Percentiles rank a stretch among this genome's conserved stretches.
Evolutionary conservation across 768 basidiomycete genomes (phyloP).

Genomic region (Gloeostereum incarnatum): DNA sequence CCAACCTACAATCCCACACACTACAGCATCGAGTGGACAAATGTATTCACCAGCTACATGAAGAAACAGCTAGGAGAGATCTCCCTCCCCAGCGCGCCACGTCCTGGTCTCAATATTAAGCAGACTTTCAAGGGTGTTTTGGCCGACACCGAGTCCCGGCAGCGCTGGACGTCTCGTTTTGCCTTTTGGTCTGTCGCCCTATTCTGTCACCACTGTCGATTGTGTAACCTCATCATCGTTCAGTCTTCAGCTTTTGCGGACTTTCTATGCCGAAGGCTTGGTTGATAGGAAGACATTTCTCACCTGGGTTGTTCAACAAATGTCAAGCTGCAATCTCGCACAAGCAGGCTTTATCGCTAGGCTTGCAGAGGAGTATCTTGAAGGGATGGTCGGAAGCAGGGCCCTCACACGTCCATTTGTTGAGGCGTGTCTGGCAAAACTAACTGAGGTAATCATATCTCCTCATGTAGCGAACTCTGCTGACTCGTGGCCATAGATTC

Average conservation of each 20-base stretch:
- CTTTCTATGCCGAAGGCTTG: constrained; percentile 73
- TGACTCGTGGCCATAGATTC: constrained; percentile 32
- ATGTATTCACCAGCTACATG: constrained; percentile 69
- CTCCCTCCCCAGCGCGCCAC: constrained; percentile 68
- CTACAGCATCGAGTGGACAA: constrained; percentile 83
- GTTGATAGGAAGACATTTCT: constrained; percentile 75
- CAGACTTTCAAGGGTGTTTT: constrained; percentile 78
- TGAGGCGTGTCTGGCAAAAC: constrained; percentile 59
- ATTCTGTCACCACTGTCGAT: neutral
- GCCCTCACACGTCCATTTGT: constrained; percentile 60
- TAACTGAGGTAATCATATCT: constrained; percentile 44
- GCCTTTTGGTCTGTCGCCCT: constrained; percentile 51
- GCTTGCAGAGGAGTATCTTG: constrained; percentile 73
- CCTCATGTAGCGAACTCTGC: neutral
- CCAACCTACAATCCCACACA: constrained; percentile 75
- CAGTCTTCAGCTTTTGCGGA: constrained; percentile 63
- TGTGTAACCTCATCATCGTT: constrained; percentile 1
- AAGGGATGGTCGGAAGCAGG: constrained; percentile 57
- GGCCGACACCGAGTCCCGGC: constrained; percentile 58
- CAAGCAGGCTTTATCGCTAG: constrained; percentile 71
- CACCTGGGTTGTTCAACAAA: constrained; percentile 71
- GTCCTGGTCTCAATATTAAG: constrained; percentile 72
- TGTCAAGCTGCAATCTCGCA: constrained; percentile 69
- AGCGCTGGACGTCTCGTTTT: constrained; percentile 73
- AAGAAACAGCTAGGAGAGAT: constrained; percentile 80